Evolutionary conservation across 495 filamentous ascomycete species (phyloP).

Genomic region (Podospora pseudocomata): DNA sequence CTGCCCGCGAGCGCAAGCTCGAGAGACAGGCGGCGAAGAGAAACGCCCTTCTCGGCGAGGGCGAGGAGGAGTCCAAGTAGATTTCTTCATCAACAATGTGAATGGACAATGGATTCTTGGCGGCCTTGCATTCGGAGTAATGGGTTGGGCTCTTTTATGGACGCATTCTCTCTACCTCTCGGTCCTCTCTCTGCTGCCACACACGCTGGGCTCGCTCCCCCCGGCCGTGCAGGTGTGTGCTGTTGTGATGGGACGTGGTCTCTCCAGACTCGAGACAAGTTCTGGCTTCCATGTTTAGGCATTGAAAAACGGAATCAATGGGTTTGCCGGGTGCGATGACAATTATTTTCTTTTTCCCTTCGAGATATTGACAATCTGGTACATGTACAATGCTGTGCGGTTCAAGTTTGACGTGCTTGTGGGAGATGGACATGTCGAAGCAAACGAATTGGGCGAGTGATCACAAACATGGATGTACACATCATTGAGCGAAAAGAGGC

Average conservation of each 20-base stretch:
- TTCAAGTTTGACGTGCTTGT: neutral
- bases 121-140: conserved; percentile 55
- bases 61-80: conserved; percentile 56
- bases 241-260: conserved; percentile 26
- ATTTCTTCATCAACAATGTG: conserved; percentile 34
- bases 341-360: conserved; percentile 8
- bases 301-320: conserved; percentile 56
- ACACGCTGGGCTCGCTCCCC: conserved; percentile 23
- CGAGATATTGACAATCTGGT: neutral
- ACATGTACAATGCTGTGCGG: neutral
- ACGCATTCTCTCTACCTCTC: conserved; percentile 42
- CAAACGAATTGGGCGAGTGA: neutral
- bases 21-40: conserved; percentile 88
- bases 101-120: conserved; percentile 42
- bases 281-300: conserved; percentile 48
- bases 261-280: conserved; percentile 22
- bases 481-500: neutral
- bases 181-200: conserved; percentile 34
- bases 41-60: conserved; percentile 71
- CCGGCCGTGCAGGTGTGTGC: conserved; percentile 17
- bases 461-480: neutral
- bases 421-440: neutral
- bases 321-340: conserved; percentile 37
- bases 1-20: conserved; percentile 91
- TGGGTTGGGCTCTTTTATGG: conserved; percentile 53